Evolutionary conservation across 805 yeast genomes (phyloP), one percentile per base, ranked within the genome.

Genomic region (Kuraishia molischiana): DNA sequence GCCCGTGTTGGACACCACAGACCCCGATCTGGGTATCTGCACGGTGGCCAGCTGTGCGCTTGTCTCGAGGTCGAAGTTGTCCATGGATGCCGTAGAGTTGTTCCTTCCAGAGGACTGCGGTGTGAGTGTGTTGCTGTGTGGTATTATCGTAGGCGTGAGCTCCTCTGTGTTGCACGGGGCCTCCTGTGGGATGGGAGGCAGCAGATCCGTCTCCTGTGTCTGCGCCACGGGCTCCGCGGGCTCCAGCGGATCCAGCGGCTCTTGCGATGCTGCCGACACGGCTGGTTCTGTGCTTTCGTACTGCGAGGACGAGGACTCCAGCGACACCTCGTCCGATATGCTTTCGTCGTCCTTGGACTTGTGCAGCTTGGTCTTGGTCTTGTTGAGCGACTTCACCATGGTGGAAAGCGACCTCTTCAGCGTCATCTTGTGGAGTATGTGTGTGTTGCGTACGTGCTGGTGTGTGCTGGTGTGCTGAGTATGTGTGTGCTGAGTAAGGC

Each of bases 401-500:
- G 24, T 19, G 14, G 37, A 35, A n/a, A 35, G 32, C 10, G 37
- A 35, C 19, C 37, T 14, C 26, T 35, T 35, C 26, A 35, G 15
- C 17, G 37, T 24, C 37, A 35, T 22, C 10, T 22, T n/a, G n/a
- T n/a, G n/a, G n/a, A n/a, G n/a, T n/a, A n/a, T n/a, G n/a, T n/a
- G n/a, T n/a, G n/a, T n/a, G n/a, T n/a, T n/a, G n/a, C n/a, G n/a
- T n/a, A n/a, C n/a, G n/a, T n/a, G n/a, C n/a, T n/a, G n/a, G n/a
- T n/a, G n/a, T n/a, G n/a, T n/a, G n/a, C n/a, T n/a, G n/a, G n/a
- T n/a, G n/a, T n/a, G n/a, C n/a, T n/a, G n/a, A n/a, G n/a, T n/a
- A n/a, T n/a, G n/a, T n/a, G n/a, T n/a, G n/a, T n/a, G n/a, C n/a
- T n/a, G n/a, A n/a, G n/a, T n/a, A n/a, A n/a, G n/a, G n/a, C n/a